Evolutionary conservation across 257 asterid species (phyloP).

Genomic region (Solanum appendiculatum): DNA sequence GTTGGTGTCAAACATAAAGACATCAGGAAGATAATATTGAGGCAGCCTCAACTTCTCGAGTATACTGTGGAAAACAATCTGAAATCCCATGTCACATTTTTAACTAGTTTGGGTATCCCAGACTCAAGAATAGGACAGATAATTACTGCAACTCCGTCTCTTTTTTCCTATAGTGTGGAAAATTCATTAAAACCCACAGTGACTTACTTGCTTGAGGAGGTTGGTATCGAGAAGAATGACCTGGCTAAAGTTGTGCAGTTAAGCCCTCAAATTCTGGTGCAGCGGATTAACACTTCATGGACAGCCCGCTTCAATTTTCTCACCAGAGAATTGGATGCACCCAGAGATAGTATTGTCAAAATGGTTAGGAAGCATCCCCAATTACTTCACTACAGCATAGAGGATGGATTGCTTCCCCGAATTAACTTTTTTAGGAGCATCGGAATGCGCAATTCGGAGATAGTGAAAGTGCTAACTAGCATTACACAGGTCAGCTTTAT

Average conservation of each 20-base stretch:
- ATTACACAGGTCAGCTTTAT: slow-evolving; percentile 62
- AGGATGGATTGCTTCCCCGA: slow-evolving; percentile 77
- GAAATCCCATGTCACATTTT: slow-evolving; percentile 75
- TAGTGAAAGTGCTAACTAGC: slow-evolving; percentile 79
- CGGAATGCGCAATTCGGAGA: slow-evolving; percentile 67
- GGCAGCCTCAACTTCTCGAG: slow-evolving; percentile 88
- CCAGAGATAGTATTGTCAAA: slow-evolving; percentile 78
- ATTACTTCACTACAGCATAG: slow-evolving; percentile 85
- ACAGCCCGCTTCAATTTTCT: slow-evolving; percentile 62
- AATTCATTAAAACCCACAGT: slow-evolving; percentile 84
- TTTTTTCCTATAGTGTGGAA: slow-evolving; percentile 87
- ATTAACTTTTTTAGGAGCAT: slow-evolving; percentile 76
- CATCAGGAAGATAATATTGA: slow-evolving; percentile 64
- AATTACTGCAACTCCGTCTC: slow-evolving; percentile 76
- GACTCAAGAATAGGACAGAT: slow-evolving; percentile 79
- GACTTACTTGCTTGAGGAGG: slow-evolving; percentile 73
- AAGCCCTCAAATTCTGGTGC: slow-evolving; percentile 96
- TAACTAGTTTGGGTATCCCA: slow-evolving; percentile 70
- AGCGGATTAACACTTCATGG: slow-evolving; percentile 82
- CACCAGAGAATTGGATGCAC: slow-evolving; percentile 76
- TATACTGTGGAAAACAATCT: slow-evolving; percentile 83
- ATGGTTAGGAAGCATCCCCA: slow-evolving; percentile 97
- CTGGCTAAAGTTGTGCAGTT: slow-evolving; percentile 85
- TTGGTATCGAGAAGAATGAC: slow-evolving; percentile 66
- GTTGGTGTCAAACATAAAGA: slow-evolving; percentile 79